A percentile compares a stretch with the other conserved stretches of the same genome.
Evolutionary conservation across 495 filamentous ascomycete genomes (phyloP).

Genomic region (Daldinia vernicosa): DNA sequence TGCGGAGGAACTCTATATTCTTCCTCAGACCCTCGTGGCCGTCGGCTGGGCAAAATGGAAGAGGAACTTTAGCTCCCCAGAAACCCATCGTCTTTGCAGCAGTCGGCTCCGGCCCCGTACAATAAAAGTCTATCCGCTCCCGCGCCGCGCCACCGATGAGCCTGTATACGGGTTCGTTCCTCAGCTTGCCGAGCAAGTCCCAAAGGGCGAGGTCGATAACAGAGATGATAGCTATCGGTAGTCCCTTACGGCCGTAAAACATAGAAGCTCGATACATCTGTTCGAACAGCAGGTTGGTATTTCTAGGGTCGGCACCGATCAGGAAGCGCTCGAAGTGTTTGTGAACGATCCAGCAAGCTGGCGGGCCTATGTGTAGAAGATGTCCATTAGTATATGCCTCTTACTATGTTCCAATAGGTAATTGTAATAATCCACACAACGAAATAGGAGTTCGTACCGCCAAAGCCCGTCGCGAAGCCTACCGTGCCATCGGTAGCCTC

Average conservation of each 20-base stretch:
- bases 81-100: conserved; percentile 85
- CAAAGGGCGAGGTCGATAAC: conserved; percentile 92
- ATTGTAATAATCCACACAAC: too few species aligned
- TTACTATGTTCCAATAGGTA: not conserved
- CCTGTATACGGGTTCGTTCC: conserved; percentile 93
- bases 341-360: conserved; percentile 90
- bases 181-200: conserved; percentile 89
- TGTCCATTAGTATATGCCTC: not conserved
- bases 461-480: conserved; percentile 92
- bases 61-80: conserved; percentile 85
- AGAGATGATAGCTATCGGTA: conserved; percentile 88
- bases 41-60: conserved; percentile 89
- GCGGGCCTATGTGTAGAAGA: conserved; percentile 62
- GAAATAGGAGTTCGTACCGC: conserved; percentile 58
- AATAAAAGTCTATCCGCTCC: conserved; percentile 87
- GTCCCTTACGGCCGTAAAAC: conserved; percentile 94
- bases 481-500: conserved; percentile 88
- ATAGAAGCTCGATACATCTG: conserved; percentile 95
- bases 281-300: conserved; percentile 89
- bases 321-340: conserved; percentile 93
- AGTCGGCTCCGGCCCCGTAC: conserved; percentile 84
- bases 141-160: conserved; percentile 88
- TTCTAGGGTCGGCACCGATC: conserved; percentile 85
- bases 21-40: conserved; percentile 81
- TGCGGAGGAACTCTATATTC: conserved; percentile 86